Evolutionary conservation across 768 basidiomycete species (phyloP), one percentile per base, ranked within the genome.

Genomic region (Trametes gibbosa): DNA sequence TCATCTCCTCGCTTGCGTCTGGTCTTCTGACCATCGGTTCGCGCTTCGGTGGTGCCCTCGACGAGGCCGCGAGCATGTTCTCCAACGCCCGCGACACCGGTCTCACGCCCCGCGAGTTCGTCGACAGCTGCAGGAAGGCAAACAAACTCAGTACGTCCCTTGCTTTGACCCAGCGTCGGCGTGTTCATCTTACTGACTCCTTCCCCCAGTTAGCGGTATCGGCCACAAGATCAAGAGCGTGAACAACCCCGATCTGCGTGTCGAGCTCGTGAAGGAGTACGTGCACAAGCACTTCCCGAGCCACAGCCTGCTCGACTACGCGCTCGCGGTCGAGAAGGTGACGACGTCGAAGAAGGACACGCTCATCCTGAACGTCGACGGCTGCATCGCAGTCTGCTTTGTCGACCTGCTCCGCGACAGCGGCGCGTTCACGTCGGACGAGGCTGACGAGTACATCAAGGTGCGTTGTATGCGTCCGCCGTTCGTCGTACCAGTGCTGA

Each of bases 221-320:
- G 96, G 96, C 46, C 96, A 99, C 87, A 98, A 98, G 85, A 97
- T 99, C 82, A 99, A 99, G 86, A 93, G 89, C 65, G 91, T 94
- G 64, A 95, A 92, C 77, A 95, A 95, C 84, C 93, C 92, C 48
- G 92, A 95, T 80, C 81, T 92, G 46, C 90, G 91, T 71, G 91
- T 94, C 61, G 89, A 92, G 76, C 87, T 94, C 60, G 92, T 93
- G 54, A 97, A 98, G 83, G 93, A 95, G 78, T 99, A 90, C 68
- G 96, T 96, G 60, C 78, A 72, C 78, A 94, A 96, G 78, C 77
- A 96, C 82, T 99, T 99, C 92, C 96, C 96, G 3, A 88, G 86
- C 69, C 94, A 95, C 78, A 86, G 84, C 64, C 79, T 96, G 64
- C 85, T 96, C 67, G 95, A 96, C 76, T 96, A 95, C 67, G 96